Percentiles rank a stretch among this genome's conserved stretches.
Evolutionary conservation across 768 basidiomycete genomes (phyloP).

Genomic region (Boletales sp.): DNA sequence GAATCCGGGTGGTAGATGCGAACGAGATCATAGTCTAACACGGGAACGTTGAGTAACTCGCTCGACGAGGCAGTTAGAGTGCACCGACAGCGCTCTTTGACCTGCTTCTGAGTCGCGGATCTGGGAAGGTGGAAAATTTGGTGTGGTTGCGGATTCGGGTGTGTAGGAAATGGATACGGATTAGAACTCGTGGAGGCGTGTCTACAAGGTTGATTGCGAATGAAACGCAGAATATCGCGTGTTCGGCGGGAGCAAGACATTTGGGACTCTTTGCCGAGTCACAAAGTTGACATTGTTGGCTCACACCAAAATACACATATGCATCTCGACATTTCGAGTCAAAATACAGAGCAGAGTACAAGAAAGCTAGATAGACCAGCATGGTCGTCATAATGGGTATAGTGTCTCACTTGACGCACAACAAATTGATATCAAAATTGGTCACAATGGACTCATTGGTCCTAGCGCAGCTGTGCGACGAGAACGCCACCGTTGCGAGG

Average conservation of each 20-base stretch:
- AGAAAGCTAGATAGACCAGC: not conserved
- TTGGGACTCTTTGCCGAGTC: no score
- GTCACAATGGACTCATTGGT: not conserved
- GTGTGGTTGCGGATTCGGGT: conserved; percentile 53
- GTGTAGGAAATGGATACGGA: conserved; percentile 49
- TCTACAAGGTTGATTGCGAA: conserved; percentile 9
- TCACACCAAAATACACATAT: no score
- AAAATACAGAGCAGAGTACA: conserved; percentile 1
- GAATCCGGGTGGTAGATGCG: conserved; percentile 79
- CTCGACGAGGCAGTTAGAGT: not conserved
- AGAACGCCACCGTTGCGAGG: conserved; percentile 82
- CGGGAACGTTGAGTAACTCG: not conserved
- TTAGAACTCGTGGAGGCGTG: conserved; percentile 22
- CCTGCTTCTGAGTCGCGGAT: conserved; percentile 47
- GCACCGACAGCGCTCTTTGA: conserved; percentile 56
- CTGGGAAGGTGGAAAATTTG: conserved; percentile 61
- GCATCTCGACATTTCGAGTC: not conserved
- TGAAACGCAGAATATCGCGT: conserved; percentile 4
- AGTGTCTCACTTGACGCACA: not conserved
- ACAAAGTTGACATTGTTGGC: no score
- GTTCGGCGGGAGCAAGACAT: conserved; percentile 8
- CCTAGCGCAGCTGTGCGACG: conserved; percentile 50
- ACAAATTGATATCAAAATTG: not conserved
- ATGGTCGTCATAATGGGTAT: no score
- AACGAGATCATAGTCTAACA: conserved; percentile 73